Base-by-base conservation (phyloP, 371 early-diverging fungal species). In the Mucor ambiguus region DNA sequence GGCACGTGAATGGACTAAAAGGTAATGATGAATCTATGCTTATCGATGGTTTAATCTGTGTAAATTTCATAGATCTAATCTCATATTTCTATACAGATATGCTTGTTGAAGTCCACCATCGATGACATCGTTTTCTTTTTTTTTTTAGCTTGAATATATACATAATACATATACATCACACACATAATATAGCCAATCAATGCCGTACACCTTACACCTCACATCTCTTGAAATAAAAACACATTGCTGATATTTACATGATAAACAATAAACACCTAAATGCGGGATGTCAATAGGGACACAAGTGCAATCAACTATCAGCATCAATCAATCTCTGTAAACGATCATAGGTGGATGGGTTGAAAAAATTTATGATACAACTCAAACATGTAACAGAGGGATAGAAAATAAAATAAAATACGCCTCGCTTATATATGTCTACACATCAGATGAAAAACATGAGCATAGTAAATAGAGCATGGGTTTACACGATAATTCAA, bases 1-100 rank as follows among this genome's bases (percentile, higher is more conserved):
- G n/a, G 98, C 97, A 37, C 85, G 89, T 63, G 97, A 97, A 72
- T 98, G 96, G 96, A 94, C 97, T 56, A 89, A 86, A 74, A 83
- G 93, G 84, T 94, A 69, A 43, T 20, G 4, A 38, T 64, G 57
- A 9, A 35, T 20, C n/a, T 58, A 58, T 26, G 48, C 44, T 41
- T 59, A 59, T 37, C 37, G 38, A 24, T 41, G 38, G 37, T 59
- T 29, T 26, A 58, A 58, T 26, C 37, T 38, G 59, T 35, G 24
- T 58, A 41, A 38, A 33, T 63, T 57, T 57, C 41, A 35, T 56
- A 54, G 57, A 64, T 64, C 64, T 64, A 57, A 64, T 44, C 54
- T 37, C 30, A 55, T 41, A 30, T 20, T 64, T 58, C 30, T 35
- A 48, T 37, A 58, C 28, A 65, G 65, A 65, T 65, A 65, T 65